phyloP scores from a whole-genome alignment of 257 asterid species.

The Misopates orontium region DNA sequence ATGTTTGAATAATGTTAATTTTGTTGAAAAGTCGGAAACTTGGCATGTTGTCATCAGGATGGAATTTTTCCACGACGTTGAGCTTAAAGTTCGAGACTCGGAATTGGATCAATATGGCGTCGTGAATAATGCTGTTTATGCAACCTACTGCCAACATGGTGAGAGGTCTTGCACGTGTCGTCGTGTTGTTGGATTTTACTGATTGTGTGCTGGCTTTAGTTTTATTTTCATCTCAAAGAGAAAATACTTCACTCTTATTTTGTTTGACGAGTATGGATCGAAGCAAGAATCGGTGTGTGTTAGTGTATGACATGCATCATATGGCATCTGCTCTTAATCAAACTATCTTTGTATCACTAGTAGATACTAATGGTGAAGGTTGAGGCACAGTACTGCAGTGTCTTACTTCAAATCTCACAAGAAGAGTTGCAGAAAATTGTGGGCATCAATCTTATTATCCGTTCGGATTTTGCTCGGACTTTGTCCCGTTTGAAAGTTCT shows the following conservation, averaged over 20 bases:
- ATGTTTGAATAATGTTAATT: background rate
- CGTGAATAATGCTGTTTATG: constrained; percentile 82
- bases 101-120: constrained; percentile 96
- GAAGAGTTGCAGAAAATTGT: background rate
- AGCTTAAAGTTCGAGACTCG: constrained; percentile 84
- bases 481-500: too few relatives aligned
- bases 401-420: background rate
- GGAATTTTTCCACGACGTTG: constrained; percentile 66
- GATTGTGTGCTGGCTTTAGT: background rate
- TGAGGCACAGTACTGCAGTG: background rate
- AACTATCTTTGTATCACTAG: background rate
- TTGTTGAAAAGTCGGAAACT: background rate
- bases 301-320: background rate
- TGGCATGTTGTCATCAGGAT: constrained; percentile 45
- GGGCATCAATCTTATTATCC: background rate
- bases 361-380: background rate
- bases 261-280: background rate
- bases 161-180: constrained; percentile 30
- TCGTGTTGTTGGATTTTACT: background rate
- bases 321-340: background rate
- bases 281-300: background rate
- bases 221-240: background rate
- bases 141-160: constrained; percentile 96
- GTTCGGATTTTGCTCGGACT: too few relatives aligned
- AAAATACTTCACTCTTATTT: too few relatives aligned